phyloP scores from a whole-genome alignment of 257 asterid genomes.

The Solanum chilense region DNA sequence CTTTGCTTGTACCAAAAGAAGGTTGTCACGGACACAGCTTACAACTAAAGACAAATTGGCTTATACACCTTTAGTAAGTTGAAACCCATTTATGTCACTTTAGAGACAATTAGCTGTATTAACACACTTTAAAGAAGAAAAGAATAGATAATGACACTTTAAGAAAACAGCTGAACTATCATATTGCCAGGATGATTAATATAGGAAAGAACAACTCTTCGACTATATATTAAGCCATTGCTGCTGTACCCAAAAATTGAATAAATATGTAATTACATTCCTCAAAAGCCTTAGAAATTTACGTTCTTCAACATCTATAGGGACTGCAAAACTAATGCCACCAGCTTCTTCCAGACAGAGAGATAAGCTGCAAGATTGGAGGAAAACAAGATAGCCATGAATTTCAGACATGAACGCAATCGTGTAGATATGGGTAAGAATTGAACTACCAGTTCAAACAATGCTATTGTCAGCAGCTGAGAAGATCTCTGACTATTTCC shows the following conservation, averaged over 20 bases:
- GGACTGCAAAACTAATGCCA: neutral
- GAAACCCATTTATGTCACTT: neutral
- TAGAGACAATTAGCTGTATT: neutral
- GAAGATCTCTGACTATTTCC: neutral
- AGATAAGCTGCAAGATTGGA: conserved; percentile 24
- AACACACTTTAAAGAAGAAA: neutral
- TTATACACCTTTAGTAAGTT: neutral
- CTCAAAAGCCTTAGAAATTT: neutral
- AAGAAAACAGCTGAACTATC: neutral
- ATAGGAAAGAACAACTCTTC: neutral
- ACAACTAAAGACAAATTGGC: neutral
- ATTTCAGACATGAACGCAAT: neutral
- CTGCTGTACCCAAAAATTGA: neutral
- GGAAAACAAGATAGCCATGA: neutral
- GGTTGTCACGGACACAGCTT: neutral
- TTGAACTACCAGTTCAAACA: neutral
- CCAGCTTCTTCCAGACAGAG: conserved; percentile 19
- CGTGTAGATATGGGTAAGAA: neutral
- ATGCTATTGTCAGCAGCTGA: neutral
- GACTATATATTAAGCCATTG: neutral
- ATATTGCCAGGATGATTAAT: neutral
- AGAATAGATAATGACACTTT: neutral
- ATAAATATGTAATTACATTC: neutral
- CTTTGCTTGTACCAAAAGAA: neutral
- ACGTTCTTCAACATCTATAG: neutral